Evolutionary conservation across 2,329 filamentous ascomycete genomes (phyloP).

Genomic region (Amesomyces nigricolor): DNA sequence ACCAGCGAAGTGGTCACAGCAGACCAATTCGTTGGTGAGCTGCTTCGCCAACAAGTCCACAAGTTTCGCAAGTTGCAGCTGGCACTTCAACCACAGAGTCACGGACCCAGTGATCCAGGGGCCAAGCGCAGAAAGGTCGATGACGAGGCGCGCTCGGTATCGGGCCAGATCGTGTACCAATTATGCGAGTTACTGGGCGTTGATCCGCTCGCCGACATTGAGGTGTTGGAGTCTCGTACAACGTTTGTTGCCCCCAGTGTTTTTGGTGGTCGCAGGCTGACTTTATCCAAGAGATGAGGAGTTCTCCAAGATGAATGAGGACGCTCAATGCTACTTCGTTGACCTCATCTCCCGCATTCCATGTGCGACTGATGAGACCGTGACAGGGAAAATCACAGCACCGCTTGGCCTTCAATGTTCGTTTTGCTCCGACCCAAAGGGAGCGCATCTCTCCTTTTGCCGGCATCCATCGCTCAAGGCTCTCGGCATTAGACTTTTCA

Average conservation of each 20-base stretch:
- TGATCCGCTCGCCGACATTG: slow-evolving; percentile 1
- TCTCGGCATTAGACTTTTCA: slow-evolving; percentile 35
- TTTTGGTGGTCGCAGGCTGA: neutral
- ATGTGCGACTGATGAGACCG: slow-evolving; percentile 48
- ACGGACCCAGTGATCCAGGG: neutral
- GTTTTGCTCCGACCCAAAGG: slow-evolving; percentile 17
- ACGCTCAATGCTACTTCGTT: slow-evolving; percentile 25
- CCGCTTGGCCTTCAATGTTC: slow-evolving; percentile 16
- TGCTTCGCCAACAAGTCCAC: slow-evolving; percentile 18
- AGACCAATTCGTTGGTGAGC: slow-evolving; percentile 19
- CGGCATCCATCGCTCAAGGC: slow-evolving; percentile 5
- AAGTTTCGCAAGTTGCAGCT: slow-evolving; percentile 1
- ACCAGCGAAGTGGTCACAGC: slow-evolving; percentile 4
- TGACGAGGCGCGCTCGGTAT: neutral
- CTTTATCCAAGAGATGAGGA: neutral
- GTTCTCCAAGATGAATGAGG: slow-evolving; percentile 23
- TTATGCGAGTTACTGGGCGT: slow-evolving; percentile 8
- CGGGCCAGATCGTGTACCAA: slow-evolving; percentile 1
- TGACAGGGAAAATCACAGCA: slow-evolving; percentile 26
- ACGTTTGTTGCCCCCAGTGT: slow-evolving; percentile 12
- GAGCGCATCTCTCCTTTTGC: neutral
- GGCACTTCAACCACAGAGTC: neutral
- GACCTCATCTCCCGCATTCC: slow-evolving; percentile 50
- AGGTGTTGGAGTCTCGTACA: slow-evolving; percentile 13
- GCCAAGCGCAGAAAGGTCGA: slow-evolving; percentile 21